phyloP scores from a whole-genome alignment of 83 land plant genomes.

The Diphasiastrum complanatum region DNA sequence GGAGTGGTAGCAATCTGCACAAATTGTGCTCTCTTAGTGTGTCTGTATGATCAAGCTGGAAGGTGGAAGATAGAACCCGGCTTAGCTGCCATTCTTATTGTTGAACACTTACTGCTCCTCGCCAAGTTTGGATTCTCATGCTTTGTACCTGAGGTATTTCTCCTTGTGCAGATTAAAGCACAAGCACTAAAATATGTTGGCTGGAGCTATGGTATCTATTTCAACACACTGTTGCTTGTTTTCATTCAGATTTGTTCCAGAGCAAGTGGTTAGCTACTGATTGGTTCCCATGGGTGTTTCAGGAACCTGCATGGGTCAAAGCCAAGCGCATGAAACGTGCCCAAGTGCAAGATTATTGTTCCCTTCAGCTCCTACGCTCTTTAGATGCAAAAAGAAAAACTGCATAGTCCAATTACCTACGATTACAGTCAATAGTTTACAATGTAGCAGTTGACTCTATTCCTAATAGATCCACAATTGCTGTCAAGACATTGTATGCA shows the following conservation, averaged over 20 bases:
- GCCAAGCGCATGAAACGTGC: constrained; percentile 56
- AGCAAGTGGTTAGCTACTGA: background rate
- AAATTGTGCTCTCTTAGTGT: constrained; percentile 74
- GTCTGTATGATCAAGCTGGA: constrained; percentile 72
- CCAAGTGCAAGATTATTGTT: constrained; percentile 46
- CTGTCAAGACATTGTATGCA: too few relatives aligned
- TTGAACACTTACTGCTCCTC: constrained; percentile 77
- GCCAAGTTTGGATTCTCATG: constrained; percentile 78
- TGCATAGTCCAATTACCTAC: too few relatives aligned
- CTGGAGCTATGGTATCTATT: background rate
- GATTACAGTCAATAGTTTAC: too few relatives aligned
- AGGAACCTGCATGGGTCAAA: constrained; percentile 95
- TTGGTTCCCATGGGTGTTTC: background rate
- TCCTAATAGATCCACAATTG: too few relatives aligned
- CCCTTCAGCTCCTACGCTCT: constrained; percentile 55
- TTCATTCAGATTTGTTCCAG: too few relatives aligned
- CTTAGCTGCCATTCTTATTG: constrained; percentile 70
- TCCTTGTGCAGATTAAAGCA: too few relatives aligned
- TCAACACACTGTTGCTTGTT: background rate
- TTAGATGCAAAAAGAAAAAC: too few relatives aligned
- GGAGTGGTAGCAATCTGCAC: constrained; percentile 86
- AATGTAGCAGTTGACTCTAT: too few relatives aligned
- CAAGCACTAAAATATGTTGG: too few relatives aligned
- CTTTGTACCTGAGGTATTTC: constrained; percentile 79
- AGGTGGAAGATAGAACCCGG: constrained; percentile 87